Conservation (phyloP, 305 asterid species). For the Fraxinus velutina region DNA sequence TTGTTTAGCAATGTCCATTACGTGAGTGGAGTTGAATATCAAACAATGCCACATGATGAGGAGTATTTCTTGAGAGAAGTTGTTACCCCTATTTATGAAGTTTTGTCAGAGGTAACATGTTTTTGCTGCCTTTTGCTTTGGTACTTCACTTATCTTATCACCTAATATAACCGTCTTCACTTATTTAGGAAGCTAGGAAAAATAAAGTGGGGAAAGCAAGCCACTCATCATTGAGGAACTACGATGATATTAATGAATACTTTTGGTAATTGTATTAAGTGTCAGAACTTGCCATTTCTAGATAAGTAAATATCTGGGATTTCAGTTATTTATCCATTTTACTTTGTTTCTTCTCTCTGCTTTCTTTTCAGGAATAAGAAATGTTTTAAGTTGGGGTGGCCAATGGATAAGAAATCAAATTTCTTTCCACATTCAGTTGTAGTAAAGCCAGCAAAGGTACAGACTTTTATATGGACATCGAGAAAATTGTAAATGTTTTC, state of each 20-base stretch:
- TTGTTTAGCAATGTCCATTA: constrained; percentile 57
- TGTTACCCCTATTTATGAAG: constrained; percentile 82
- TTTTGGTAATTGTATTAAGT: constrained; percentile 66
- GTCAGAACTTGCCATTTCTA: constrained; percentile 17
- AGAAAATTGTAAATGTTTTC: constrained; percentile 15
- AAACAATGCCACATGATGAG: constrained; percentile 51
- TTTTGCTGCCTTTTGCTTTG: constrained; percentile 6
- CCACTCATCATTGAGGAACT: constrained; percentile 97
- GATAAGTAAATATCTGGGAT: constrained; percentile 13
- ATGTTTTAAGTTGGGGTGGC: constrained; percentile 90
- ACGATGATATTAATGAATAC: constrained; percentile 93
- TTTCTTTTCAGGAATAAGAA: constrained; percentile 57
- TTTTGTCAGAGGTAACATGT: constrained; percentile 61
- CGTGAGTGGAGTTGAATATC: constrained; percentile 64
- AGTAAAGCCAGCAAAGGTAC: constrained; percentile 46
- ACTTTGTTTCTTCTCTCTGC: constrained; percentile 22
- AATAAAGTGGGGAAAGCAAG: constrained; percentile 84
- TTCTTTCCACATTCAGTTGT: constrained; percentile 76
- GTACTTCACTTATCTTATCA: constrained; percentile 14
- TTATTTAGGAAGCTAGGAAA: constrained; percentile 86
- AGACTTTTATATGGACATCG: constrained; percentile 7
- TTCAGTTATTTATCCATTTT: constrained; percentile 15
- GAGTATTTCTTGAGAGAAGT: constrained; percentile 80
- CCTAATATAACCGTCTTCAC: constrained; percentile 34
- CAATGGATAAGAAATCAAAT: constrained; percentile 66